phyloP scores from a whole-genome alignment of 176 grass and related monocot species.

The Juncus inflexus region DNA sequence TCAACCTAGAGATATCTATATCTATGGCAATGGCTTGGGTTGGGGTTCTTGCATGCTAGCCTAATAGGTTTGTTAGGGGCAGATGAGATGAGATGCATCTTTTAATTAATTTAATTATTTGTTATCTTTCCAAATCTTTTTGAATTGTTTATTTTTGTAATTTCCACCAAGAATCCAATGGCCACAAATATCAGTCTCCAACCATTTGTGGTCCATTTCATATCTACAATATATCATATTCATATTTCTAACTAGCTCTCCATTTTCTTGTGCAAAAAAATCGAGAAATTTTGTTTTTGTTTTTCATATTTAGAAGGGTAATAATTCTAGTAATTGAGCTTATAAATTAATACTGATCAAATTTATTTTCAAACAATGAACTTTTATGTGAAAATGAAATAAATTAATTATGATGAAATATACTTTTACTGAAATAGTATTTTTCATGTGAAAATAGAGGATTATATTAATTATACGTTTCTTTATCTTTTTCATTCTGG shows the following conservation, averaged over 20 bases:
- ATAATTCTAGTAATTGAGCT: too few species aligned
- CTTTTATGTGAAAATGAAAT: too few species aligned
- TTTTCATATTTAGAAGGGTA: too few species aligned
- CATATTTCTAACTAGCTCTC: not conserved
- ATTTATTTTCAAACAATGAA: too few species aligned
- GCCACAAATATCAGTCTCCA: conserved; percentile 11
- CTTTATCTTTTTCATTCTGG: too few species aligned
- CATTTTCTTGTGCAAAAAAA: too few species aligned
- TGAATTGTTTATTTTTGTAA: conserved; percentile 3
- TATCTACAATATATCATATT: not conserved
- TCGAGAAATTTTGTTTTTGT: too few species aligned
- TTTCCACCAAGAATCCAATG: conserved; percentile 27
- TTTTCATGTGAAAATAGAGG: too few species aligned
- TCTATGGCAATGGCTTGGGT: not conserved
- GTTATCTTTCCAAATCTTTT: conserved; percentile 1
- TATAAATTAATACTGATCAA: too few species aligned
- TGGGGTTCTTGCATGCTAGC: conserved; percentile 17
- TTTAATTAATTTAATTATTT: conserved; percentile 13
- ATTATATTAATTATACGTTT: too few species aligned
- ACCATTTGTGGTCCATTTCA: conserved; percentile 19
- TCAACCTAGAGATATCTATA: conserved; percentile 2
- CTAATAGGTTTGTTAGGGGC: conserved; percentile 27
- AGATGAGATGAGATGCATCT: not conserved
- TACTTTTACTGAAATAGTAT: too few species aligned
- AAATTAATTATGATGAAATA: too few species aligned